A percentile compares a stretch with the other conserved stretches of the same genome.
These are phyloP conservation scores for Monosporozyma aerobia DNA, from an alignment of 805 yeast species.

Conservation along the genomic window DNA sequence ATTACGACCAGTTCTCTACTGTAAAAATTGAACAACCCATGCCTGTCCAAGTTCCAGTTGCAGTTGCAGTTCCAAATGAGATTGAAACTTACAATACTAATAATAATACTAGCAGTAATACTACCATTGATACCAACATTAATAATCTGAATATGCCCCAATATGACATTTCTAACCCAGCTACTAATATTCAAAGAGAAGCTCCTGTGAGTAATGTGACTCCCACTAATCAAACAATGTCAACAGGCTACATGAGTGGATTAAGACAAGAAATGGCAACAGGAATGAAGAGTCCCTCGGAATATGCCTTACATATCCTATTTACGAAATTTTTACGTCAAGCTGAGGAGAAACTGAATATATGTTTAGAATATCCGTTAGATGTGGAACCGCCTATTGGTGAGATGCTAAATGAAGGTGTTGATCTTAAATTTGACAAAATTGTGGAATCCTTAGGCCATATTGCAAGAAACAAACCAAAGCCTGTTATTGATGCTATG, in stretches of 20 bases:
- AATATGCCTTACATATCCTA: slow-evolving; percentile 85
- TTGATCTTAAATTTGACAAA: slow-evolving; percentile 77
- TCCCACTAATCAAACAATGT: slow-evolving; percentile 6
- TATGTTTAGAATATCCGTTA: slow-evolving; percentile 57
- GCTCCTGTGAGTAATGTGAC: slow-evolving; percentile 1
- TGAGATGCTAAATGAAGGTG: slow-evolving; percentile 73
- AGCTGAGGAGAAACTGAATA: slow-evolving; percentile 77
- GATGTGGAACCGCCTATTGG: slow-evolving; percentile 68
- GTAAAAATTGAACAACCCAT: background rate
- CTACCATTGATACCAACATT: background rate
- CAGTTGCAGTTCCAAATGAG: background rate
- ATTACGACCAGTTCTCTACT: background rate
- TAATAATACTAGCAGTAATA: background rate
- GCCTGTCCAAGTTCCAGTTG: background rate
- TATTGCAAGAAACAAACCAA: slow-evolving; percentile 82
- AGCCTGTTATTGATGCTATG: slow-evolving; percentile 92
- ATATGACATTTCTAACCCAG: background rate
- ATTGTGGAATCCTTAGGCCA: slow-evolving; percentile 81
- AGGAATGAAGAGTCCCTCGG: slow-evolving; percentile 66
- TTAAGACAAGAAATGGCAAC: slow-evolving; percentile 36
- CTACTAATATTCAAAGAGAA: background rate
- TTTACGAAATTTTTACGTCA: slow-evolving; percentile 93
- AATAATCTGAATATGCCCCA: background rate
- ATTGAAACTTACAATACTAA: background rate
- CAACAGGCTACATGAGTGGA: slow-evolving; percentile 18